Evolutionary conservation across 441 rosid species (phyloP), one percentile per base, ranked within the genome.

Genomic region (Populus hybrid): DNA sequence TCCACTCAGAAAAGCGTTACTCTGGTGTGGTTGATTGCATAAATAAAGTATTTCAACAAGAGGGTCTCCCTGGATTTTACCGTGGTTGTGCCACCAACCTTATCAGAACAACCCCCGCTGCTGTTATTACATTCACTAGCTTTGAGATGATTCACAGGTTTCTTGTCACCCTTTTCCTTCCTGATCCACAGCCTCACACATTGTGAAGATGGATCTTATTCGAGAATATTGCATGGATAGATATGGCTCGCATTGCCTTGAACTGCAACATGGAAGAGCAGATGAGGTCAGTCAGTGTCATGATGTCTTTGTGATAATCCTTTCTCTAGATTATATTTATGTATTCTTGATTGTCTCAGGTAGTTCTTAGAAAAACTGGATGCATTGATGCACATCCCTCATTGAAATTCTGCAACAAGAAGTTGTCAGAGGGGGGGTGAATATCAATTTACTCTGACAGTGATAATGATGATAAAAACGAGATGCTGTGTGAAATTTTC

Each of bases 21-120:
- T 76, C 75, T 2, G 98, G 99, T 24, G 91, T 90, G 11, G 14
- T 87, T 65, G 98, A 96, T 76, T 96, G 98, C 82, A 74, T 91
- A 73, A 91, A 81, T 85, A 92, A 96, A 80, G 93, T 94, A 30
- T 88, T 88, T 71, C 84, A 38, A 72, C 90, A 88, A 78, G 96
- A 96, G 73, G 98, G 98, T 66, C 54, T 93, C 42, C 84, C 88
- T 2, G 99, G 98, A 69, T 90, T 96, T 71, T 94, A 96, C 85
- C 95, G 98, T 10, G 99, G 99, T 28, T 93, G 97, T 80, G 99
- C 91, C 5, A 94, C 97, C 21, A 96, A 96, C 73, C 87, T 96
- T 40, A 50, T 96, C 10, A 86, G 97, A 90, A 96, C 99, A 5
- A 94, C 97, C 21, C 98, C 99, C 26, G 92, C 98, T 1, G 95